Evolutionary conservation across 2,329 filamentous ascomycete species (phyloP).

Genomic region (Colletotrichum liaoningense): DNA sequence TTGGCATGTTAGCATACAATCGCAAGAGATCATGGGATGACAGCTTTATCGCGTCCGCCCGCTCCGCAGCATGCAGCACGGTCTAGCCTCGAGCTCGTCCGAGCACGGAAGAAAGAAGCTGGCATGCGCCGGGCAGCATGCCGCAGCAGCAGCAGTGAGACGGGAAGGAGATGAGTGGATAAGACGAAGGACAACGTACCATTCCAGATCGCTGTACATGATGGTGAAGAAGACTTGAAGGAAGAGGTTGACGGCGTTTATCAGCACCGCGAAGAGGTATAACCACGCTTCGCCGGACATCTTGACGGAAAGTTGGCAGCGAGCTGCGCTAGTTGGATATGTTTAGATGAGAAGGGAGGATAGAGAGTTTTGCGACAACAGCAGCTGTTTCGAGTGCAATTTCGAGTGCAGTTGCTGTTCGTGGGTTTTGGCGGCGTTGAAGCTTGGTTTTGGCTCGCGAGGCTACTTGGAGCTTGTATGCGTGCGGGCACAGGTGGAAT

Average conservation of each 20-base stretch:
- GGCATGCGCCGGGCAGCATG: not conserved
- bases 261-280: conserved; percentile 96
- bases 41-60: conserved; percentile 1
- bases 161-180: not conserved
- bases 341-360: conserved; percentile 7
- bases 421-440: not conserved
- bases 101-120: not conserved
- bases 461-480: conserved; percentile 25
- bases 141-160: not conserved
- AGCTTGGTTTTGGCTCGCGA: conserved; percentile 11
- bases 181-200: conserved; percentile 68
- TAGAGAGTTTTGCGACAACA: not conserved
- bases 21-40: conserved; percentile 18
- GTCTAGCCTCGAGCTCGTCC: conserved; percentile 7
- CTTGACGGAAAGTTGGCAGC: conserved; percentile 43
- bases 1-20: conserved; percentile 42
- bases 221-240: conserved; percentile 99
- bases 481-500: conserved; percentile 29
- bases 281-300: conserved; percentile 99
- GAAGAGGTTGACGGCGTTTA: conserved; percentile 99
- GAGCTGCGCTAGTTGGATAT: conserved; percentile 24
- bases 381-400: not conserved
- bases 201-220: conserved; percentile 99
- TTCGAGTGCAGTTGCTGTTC: conserved; percentile 13
- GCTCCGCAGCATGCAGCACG: not conserved